These are phyloP conservation scores for Eucalyptus polyanthemos DNA, from an alignment of 345 rosid species.

Conservation along the genomic window DNA sequence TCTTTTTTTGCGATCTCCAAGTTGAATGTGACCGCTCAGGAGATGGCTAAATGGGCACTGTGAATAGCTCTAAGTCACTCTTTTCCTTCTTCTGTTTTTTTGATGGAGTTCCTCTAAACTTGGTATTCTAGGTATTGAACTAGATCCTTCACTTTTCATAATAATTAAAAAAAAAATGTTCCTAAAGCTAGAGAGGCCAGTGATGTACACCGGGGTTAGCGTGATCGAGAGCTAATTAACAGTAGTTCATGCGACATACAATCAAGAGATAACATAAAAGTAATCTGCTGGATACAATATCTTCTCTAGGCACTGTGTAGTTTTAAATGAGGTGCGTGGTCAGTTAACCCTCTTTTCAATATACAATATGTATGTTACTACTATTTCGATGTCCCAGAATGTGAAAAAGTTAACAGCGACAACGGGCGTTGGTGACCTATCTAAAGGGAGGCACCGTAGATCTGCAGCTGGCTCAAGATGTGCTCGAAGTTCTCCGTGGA, in stretches of 20 bases:
- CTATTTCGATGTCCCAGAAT: not conserved
- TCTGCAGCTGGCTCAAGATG: constrained; percentile 80
- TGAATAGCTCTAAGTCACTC: not conserved
- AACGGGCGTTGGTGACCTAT: not conserved
- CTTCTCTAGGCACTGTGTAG: not conserved
- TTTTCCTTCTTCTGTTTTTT: not conserved
- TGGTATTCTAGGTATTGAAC: not conserved
- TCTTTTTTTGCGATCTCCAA: not conserved
- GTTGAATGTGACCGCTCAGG: not conserved
- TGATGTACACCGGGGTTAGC: not conserved
- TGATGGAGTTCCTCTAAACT: not conserved
- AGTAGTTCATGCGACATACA: not conserved
- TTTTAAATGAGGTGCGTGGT: not conserved
- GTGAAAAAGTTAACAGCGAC: not conserved
- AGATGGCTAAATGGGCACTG: not conserved
- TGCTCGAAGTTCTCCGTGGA: constrained; percentile 81
- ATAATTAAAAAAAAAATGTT: not conserved
- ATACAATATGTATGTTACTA: not conserved
- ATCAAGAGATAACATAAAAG: not conserved
- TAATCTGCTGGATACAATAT: not conserved
- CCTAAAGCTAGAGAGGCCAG: not conserved
- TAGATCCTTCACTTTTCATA: not conserved
- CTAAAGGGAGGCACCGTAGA: constrained; percentile 32
- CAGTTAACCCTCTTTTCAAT: not conserved
- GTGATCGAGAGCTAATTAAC: not conserved